Percentiles rank a stretch among this genome's conserved stretches.
These are phyloP conservation scores for Prosopis cineraria DNA, from an alignment of 306 rosid genomes.

Conservation along the genomic window DNA sequence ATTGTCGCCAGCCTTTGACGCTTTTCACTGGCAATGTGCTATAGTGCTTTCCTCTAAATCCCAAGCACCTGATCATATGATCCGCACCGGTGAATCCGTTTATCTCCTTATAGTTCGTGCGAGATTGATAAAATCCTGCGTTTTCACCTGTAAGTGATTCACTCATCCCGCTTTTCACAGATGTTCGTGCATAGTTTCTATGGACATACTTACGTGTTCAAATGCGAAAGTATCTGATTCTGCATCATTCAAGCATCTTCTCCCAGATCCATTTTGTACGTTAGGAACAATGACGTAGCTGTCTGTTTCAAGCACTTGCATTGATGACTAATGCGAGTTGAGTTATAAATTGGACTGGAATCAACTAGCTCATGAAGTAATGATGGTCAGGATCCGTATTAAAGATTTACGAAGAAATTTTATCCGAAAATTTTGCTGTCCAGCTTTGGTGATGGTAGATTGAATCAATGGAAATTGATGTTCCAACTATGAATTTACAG, in stretches of 20 bases:
- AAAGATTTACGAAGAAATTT: background rate
- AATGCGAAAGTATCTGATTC: background rate
- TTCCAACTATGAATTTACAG: background rate
- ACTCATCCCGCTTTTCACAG: slow-evolving; percentile 13
- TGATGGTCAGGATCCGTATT: background rate
- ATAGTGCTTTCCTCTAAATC: slow-evolving; percentile 25
- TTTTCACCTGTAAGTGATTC: slow-evolving; percentile 39
- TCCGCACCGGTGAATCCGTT: background rate
- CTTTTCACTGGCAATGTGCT: slow-evolving; percentile 3
- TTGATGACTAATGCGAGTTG: slow-evolving; percentile 21
- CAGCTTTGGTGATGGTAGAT: background rate
- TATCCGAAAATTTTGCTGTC: background rate
- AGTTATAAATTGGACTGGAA: background rate
- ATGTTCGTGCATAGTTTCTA: background rate
- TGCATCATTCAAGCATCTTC: slow-evolving; percentile 8
- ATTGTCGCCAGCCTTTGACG: slow-evolving; percentile 7
- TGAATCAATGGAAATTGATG: background rate
- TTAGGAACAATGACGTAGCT: background rate
- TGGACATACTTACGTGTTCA: background rate
- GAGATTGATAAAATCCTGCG: slow-evolving; percentile 29
- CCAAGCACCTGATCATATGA: slow-evolving; percentile 23
- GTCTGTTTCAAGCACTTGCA: slow-evolving; percentile 3
- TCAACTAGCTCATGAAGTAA: background rate
- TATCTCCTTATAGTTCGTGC: slow-evolving; percentile 24
- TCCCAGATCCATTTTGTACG: slow-evolving; percentile 39